A percentile compares a stretch with the other conserved stretches of the same genome.
Evolutionary conservation across 106 monocot species (phyloP).

Genomic region (Triglochin maritima): DNA sequence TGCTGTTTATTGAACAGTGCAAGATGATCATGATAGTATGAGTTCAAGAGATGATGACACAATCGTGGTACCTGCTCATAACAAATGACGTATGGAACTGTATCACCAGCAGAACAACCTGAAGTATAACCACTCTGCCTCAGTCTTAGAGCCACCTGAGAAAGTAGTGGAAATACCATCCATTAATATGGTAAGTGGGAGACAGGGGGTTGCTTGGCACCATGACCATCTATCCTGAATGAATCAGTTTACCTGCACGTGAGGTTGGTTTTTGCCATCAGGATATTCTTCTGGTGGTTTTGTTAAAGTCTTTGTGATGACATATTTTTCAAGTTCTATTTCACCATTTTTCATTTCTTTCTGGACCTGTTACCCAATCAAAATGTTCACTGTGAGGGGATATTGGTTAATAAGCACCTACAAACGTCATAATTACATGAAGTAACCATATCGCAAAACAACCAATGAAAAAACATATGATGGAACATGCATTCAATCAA

Average conservation of each 20-base stretch:
- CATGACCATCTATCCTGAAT: too few relatives aligned
- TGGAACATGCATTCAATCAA: too few relatives aligned
- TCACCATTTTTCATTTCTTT: conserved; percentile 83
- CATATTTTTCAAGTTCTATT: conserved; percentile 69
- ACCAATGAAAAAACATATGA: neutral
- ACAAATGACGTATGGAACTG: conserved; percentile 87
- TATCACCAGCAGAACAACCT: conserved; percentile 74
- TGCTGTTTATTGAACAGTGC: too few relatives aligned
- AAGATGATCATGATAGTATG: too few relatives aligned
- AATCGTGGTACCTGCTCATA: conserved; percentile 46
- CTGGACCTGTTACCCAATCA: conserved; percentile 36
- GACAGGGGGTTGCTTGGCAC: too few relatives aligned
- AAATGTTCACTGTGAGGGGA: neutral
- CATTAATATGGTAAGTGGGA: neutral
- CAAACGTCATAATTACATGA: too few relatives aligned
- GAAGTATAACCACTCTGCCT: conserved; percentile 59
- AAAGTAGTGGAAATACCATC: neutral
- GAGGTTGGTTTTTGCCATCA: conserved; percentile 92
- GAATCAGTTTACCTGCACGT: conserved; percentile 56
- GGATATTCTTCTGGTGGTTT: conserved; percentile 95
- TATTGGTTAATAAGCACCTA: too few relatives aligned
- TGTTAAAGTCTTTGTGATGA: conserved; percentile 81
- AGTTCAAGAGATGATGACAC: too few relatives aligned
- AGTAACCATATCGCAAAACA: neutral
- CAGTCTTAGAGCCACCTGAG: conserved; percentile 79